Evolutionary conservation across 331 rosid species (phyloP).

Genomic region (Pyrus hybrid): DNA sequence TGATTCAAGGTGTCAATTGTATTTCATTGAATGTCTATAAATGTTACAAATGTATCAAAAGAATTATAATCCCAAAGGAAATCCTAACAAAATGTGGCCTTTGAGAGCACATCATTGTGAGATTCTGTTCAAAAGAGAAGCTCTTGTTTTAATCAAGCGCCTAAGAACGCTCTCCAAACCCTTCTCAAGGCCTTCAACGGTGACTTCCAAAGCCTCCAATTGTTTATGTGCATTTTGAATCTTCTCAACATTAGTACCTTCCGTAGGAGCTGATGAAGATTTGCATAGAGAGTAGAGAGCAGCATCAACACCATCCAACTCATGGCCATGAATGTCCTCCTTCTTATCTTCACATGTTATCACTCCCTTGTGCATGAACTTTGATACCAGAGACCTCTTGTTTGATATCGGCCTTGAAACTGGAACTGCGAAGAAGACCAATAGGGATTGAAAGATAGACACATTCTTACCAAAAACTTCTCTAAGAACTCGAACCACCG

Average conservation of each 20-base stretch:
- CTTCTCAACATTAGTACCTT: constrained; percentile 13
- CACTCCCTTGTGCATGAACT: constrained; percentile 34
- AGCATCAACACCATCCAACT: constrained; percentile 34
- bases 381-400: constrained; percentile 43
- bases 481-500: constrained; percentile 36
- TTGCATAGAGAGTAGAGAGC: constrained; percentile 13
- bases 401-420: constrained; percentile 26
- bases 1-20: background rate
- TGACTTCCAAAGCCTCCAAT: constrained; percentile 43
- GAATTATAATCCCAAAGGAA: constrained; percentile 16
- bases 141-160: constrained; percentile 50
- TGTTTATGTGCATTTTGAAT: constrained; percentile 17
- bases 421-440: constrained; percentile 29
- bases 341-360: constrained; percentile 26
- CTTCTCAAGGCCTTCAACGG: constrained; percentile 44
- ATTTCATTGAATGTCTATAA: background rate
- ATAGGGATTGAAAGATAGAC: constrained; percentile 39
- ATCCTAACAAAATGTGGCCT: constrained; percentile 22
- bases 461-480: constrained; percentile 19
- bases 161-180: constrained; percentile 45
- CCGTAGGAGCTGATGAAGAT: background rate
- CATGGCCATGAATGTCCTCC: constrained; percentile 13
- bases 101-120: constrained; percentile 21
- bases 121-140: constrained; percentile 47
- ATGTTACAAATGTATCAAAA: background rate